These are phyloP conservation scores for Podosphaera aphanis DNA, from an alignment of 2,329 filamentous ascomycete genomes.

Conservation along the genomic window DNA sequence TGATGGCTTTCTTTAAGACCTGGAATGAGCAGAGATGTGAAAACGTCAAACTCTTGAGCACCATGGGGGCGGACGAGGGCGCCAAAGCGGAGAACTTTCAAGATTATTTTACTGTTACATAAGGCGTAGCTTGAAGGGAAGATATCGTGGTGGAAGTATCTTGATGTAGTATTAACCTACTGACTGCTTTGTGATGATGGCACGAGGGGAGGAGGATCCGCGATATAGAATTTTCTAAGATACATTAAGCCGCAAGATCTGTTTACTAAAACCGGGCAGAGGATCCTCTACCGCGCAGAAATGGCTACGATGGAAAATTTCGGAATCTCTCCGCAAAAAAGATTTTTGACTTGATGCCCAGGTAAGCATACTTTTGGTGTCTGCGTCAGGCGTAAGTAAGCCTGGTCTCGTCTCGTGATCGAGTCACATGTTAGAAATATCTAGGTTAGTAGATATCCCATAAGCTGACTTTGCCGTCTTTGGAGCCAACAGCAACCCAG, in stretches of 20 bases:
- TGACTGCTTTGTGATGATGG: neutral
- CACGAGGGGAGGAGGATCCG: neutral
- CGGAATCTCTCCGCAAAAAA: neutral
- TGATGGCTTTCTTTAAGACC: conserved; percentile 36
- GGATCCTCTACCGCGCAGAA: neutral
- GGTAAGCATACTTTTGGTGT: neutral
- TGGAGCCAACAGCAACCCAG: conserved; percentile 76
- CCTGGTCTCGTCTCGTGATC: neutral
- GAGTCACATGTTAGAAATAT: neutral
- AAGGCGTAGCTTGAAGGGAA: neutral
- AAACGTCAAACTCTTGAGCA: conserved; percentile 43
- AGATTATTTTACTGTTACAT: neutral
- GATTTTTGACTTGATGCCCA: too few relatives aligned
- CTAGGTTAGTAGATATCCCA: conserved; percentile 61
- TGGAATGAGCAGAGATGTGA: conserved; percentile 40
- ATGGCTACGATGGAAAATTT: neutral
- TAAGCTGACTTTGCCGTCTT: conserved; percentile 83
- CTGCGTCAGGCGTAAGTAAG: too few relatives aligned
- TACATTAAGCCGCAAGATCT: too few relatives aligned
- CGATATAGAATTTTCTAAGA: neutral
- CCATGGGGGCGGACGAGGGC: conserved; percentile 53
- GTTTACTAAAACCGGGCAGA: neutral
- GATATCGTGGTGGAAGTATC: too few relatives aligned
- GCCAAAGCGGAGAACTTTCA: conserved; percentile 23
- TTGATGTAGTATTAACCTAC: neutral